phyloP scores from a whole-genome alignment of 176 grass and related monocot species.

The Ensete ventricosum region DNA sequence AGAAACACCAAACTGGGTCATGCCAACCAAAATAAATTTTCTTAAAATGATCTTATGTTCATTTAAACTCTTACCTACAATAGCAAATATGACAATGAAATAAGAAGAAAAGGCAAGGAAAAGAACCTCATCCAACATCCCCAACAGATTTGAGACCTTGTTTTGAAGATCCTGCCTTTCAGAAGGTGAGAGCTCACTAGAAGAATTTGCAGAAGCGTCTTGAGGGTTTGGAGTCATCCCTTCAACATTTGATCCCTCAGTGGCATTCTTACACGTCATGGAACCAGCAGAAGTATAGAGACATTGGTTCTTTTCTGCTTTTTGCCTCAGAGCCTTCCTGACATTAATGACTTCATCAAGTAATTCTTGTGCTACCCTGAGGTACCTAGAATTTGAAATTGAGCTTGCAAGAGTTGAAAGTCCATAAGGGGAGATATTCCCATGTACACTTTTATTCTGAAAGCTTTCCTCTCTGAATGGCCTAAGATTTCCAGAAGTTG shows the following conservation, averaged over 20 bases:
- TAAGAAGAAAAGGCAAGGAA: constrained; percentile 13
- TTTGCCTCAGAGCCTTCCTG: constrained; percentile 61
- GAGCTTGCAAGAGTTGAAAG: constrained; percentile 4
- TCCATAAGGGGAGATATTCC: constrained; percentile 29
- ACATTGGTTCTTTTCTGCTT: constrained; percentile 42
- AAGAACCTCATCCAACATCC: constrained; percentile 87
- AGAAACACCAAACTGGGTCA: background rate
- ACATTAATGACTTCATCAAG: constrained; percentile 90
- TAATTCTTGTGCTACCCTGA: constrained; percentile 85
- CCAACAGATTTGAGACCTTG: constrained; percentile 76
- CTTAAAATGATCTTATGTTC: background rate
- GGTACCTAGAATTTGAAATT: constrained; percentile 70
- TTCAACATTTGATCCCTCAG: constrained; percentile 46
- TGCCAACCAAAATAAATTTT: background rate
- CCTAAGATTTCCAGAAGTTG: constrained; percentile 37
- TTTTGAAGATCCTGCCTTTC: constrained; percentile 97
- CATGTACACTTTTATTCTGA: constrained; percentile 35
- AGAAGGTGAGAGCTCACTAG: constrained; percentile 53
- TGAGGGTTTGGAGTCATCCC: constrained; percentile 38
- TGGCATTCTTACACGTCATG: constrained; percentile 39
- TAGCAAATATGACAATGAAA: background rate
- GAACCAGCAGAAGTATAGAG: constrained; percentile 27
- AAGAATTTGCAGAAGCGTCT: constrained; percentile 39
- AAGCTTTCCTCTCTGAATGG: constrained; percentile 43
- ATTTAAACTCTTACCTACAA: background rate